Conservation (phyloP, 2,329 filamentous ascomycete genomes). For the Hypoxylon sp. region DNA sequence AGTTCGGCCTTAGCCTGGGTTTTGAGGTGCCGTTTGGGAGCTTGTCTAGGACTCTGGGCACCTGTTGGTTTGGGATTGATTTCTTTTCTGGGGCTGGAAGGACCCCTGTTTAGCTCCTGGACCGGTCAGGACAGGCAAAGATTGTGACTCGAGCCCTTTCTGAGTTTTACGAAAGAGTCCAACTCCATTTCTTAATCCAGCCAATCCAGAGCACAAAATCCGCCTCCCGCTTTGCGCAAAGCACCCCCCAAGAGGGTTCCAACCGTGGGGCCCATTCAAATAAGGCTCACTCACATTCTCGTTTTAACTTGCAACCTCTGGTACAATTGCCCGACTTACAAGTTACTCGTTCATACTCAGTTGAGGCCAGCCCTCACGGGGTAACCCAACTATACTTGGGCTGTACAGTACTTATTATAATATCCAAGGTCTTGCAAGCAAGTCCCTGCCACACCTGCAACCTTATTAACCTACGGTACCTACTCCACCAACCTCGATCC, state of each 20-base stretch:
- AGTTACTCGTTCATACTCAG: conserved; percentile 33
- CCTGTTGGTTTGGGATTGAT: conserved; percentile 42
- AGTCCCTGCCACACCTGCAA: conserved; percentile 33
- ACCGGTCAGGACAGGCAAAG: conserved; percentile 20
- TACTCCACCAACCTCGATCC: conserved; percentile 37
- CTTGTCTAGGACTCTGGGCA: conserved; percentile 33
- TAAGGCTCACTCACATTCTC: conserved; percentile 37
- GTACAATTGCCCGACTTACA: conserved; percentile 28
- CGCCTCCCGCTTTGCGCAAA: conserved; percentile 41
- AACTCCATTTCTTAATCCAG: conserved; percentile 47
- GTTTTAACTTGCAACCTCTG: conserved; percentile 21
- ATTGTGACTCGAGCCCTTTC: conserved; percentile 28
- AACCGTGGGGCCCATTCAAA: conserved; percentile 44
- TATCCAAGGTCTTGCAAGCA: conserved; percentile 13
- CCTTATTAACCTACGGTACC: conserved; percentile 32
- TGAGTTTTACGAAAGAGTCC: conserved; percentile 45
- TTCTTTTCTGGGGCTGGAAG: conserved; percentile 43
- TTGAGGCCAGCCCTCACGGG: conserved; percentile 45
- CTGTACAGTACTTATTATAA: conserved; percentile 25
- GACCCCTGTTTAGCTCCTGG: conserved; percentile 35
- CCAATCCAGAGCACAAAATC: conserved; percentile 42
- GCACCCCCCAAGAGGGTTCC: conserved; percentile 33
- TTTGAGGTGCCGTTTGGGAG: conserved; percentile 29
- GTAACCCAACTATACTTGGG: conserved; percentile 37
- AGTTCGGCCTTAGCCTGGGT: conserved; percentile 36